These are phyloP conservation scores for Diaporthe aspalathi DNA, from an alignment of 2,329 filamentous ascomycete species.

Conservation along the genomic window DNA sequence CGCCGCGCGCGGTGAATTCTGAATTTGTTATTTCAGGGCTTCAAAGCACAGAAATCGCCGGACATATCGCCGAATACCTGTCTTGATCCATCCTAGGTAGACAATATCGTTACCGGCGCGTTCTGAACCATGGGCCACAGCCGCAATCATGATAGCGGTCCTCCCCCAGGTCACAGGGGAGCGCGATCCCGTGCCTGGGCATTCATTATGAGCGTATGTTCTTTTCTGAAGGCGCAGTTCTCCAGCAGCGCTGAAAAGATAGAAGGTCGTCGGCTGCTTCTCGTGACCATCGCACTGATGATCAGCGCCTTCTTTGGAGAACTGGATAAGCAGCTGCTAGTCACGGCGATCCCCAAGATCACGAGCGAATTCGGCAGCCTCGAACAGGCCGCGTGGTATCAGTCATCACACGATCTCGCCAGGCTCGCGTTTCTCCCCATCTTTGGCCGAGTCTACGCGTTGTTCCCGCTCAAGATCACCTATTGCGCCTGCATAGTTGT, in stretches of 20 bases:
- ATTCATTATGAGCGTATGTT: neutral
- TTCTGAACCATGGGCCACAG: neutral
- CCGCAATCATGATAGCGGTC: neutral
- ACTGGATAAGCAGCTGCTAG: neutral
- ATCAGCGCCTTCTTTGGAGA: neutral
- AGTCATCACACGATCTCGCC: neutral
- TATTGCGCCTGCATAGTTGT: neutral
- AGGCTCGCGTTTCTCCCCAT: constrained; percentile 10
- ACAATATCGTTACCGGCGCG: neutral
- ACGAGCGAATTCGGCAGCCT: constrained; percentile 32
- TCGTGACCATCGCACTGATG: neutral
- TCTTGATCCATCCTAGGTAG: no score
- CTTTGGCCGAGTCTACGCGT: neutral
- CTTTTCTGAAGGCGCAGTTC: neutral
- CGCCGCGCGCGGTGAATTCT: no score
- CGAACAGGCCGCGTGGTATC: constrained; percentile 30
- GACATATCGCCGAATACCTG: no score
- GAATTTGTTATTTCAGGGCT: rapidly evolving
- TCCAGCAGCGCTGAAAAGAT: neutral
- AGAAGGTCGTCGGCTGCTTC: neutral
- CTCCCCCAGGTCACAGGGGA: no score
- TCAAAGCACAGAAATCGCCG: no score
- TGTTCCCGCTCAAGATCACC: constrained; percentile 2
- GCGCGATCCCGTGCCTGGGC: neutral
- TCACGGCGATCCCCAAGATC: constrained; percentile 32